Base-by-base conservation (phyloP, 257 asterid species). In the Ballota nigra region DNA sequence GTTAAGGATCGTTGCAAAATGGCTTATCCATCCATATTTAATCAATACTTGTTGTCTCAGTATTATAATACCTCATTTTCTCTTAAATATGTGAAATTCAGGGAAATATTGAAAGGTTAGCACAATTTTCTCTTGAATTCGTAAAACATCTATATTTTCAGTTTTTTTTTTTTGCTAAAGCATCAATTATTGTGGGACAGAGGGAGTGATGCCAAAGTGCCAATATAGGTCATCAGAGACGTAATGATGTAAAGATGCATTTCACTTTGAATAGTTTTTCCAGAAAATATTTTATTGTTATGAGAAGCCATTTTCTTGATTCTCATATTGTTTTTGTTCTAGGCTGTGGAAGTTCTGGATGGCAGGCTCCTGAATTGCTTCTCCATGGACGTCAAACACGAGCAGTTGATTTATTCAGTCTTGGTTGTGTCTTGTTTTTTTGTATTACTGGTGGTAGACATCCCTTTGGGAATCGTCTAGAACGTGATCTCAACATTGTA, bases 321-420 rank as follows among this genome's bases (percentile, higher is more conserved):
- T 45, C 59, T 47, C 49, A 40, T 59, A 66, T 33, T 71, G 43
- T 47, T 15, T 75, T 64, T 43, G 57, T 79, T 75, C 58, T 81
- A 93, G 98, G 99, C 73, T 76, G 71, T 77, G 99, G 99, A 82
- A 94, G 97, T 78, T 84, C 97, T 3, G 99, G 99, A 80, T 94
- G 99, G 99, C 99, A 94, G 83, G 97, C 99, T 18, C 99, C 99
- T 33, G 99, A 94, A 79, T 95, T 89, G 83, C 92, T 94, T 78
- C 97, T 91, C 74, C 83, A 74, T 78, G 95, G 94, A 41, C 97
- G 97, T 77, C 97, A 94, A 84, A 94, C 99, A 55, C 84, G 97
- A 49, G 97, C 97, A 65, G 89, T 94, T 8, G 99, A 94, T 83
- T 72, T 89, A 78, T 94, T 94, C 76, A 88, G 97, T 70, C 84